Conservation (phyloP, 495 filamentous ascomycete species). For the Aspergillus affinis region DNA sequence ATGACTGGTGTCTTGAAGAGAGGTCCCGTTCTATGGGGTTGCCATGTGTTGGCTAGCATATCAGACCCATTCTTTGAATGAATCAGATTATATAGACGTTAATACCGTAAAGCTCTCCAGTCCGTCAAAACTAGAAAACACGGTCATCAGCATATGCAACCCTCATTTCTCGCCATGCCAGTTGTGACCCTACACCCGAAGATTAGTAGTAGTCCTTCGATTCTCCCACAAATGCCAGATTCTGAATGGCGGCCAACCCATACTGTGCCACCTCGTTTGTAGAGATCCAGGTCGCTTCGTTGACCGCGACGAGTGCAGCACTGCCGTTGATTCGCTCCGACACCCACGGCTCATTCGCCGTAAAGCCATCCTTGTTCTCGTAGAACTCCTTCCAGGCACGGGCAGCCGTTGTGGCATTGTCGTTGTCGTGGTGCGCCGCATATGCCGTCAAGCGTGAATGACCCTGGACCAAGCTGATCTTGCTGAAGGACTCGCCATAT, state of each 20-base stretch:
- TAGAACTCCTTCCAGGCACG: slow-evolving; percentile 47
- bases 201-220: too few relatives aligned
- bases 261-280: slow-evolving; percentile 46
- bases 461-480: slow-evolving; percentile 37
- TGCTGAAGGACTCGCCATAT: slow-evolving; percentile 42
- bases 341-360: slow-evolving; percentile 30
- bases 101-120: too few relatives aligned
- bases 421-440: slow-evolving; percentile 24
- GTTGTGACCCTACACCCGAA: too few relatives aligned
- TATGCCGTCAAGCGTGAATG: slow-evolving; percentile 49
- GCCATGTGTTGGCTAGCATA: too few relatives aligned
- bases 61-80: too few relatives aligned
- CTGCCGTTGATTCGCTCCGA: slow-evolving; percentile 32
- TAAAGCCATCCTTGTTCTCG: slow-evolving; percentile 34
- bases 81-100: too few relatives aligned
- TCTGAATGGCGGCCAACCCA: slow-evolving; percentile 45
- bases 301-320: slow-evolving; percentile 33
- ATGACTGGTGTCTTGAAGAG: too few relatives aligned
- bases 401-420: slow-evolving; percentile 33
- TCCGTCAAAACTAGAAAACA: too few relatives aligned
- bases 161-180: too few relatives aligned
- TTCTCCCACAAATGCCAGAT: slow-evolving; percentile 30
- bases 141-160: too few relatives aligned
- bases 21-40: too few relatives aligned
- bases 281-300: slow-evolving; percentile 46